Base-by-base conservation (phyloP, 306 rosid species). In the Sicyos baderoa region DNA sequence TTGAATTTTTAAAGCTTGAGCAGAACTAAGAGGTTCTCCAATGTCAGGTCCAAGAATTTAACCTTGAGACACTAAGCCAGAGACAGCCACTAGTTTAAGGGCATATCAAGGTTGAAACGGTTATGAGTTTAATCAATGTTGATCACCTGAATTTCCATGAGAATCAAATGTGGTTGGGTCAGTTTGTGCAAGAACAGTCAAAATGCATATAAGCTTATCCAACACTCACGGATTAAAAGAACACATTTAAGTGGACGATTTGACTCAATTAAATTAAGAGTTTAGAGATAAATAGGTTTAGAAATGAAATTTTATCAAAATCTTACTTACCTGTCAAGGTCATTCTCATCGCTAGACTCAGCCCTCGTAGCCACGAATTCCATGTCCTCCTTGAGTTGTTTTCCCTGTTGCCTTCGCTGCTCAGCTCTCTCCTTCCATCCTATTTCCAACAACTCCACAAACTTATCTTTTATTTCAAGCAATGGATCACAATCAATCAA, bases 401-500 rank as follows among this genome's bases (percentile, higher is more conserved):
- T 86, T 65, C 76, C 76, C 56, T 68, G 87, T 80, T 66, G 32
- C 66, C 62, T 74, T 84, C 87, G 51, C 75, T 74, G 57, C 74
- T 90, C 86, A 10, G 63, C 66, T 55, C 89, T 86, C 72, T 75
- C 78, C 78, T 50, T 53, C 94, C 95, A 90, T n/a, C 99, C 97
- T 75, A 84, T 86, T 79, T 88, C 87, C 84, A 94, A 78, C 75
- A 94, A 50, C 81, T 84, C 91, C 42, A 72, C 73, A 79, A 94
- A 90, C 59, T 80, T 85, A 54, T 83, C 86, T 80, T 80, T 88
- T 50, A 88, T 86, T 84, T 70, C 85, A 5, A 88, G 87, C 82
- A 90, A 45, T 1, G 95, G 99, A 78, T 88, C 97, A 45, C 83
- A 14, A 75, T 88, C 91, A 63, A 86, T 73, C 86, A 94, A 60